Evolutionary conservation across 2,329 filamentous ascomycete species (phyloP).

Genomic region (Beauveria sp.): DNA sequence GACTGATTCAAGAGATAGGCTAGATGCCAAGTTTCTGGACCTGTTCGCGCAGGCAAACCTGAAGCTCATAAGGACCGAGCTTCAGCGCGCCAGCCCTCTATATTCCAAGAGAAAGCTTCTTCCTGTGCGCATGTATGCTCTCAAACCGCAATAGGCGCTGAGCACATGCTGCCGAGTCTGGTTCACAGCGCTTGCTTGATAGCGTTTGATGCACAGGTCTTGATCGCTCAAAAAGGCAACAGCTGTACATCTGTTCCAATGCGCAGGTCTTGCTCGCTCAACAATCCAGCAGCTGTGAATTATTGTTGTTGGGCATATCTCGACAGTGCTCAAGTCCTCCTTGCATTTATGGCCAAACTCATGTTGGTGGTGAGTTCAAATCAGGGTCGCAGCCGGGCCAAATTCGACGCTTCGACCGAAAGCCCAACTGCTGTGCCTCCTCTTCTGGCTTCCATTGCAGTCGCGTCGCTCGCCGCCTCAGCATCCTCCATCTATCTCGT

Average conservation of each 20-base stretch:
- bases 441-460: not conserved
- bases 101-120: slow-evolving; percentile 45
- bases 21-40: slow-evolving; percentile 60
- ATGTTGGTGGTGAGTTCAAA: not conserved
- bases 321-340: not conserved
- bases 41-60: slow-evolving; percentile 66
- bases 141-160: slow-evolving; percentile 34
- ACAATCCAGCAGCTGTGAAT: not conserved
- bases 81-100: slow-evolving; percentile 62
- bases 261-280: not conserved
- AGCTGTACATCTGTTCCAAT: not conserved
- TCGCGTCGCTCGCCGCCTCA: not conserved
- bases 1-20: slow-evolving; percentile 34
- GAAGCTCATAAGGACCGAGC: slow-evolving; percentile 57
- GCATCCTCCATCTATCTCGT: no score
- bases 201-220: no score
- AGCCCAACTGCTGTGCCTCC: not conserved
- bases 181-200: not conserved
- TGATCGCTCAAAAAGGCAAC: not conserved
- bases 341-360: no score
- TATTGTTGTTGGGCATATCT: not conserved
- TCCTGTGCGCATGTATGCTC: slow-evolving; percentile 71
- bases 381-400: not conserved
- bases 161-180: not conserved
- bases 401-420: not conserved